A percentile compares a stretch with the other conserved stretches of the same genome.
Evolutionary conservation across 2,329 filamentous ascomycete genomes (phyloP).

Genomic region (Sclerotinia minor): DNA sequence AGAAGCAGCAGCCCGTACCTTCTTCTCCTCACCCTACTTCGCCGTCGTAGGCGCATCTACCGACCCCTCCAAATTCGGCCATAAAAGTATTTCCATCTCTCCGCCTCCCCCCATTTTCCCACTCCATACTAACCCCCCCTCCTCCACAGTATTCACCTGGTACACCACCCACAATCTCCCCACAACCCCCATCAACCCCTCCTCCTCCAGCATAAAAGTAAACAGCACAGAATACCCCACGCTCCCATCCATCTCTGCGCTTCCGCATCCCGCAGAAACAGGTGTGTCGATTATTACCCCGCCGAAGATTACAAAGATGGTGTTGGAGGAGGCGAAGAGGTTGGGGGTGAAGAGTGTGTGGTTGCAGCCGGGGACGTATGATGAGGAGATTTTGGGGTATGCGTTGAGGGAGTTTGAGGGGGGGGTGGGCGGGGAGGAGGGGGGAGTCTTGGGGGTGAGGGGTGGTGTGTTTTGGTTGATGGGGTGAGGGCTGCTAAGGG

Average conservation of each 20-base stretch:
- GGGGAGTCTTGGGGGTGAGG: constrained; percentile 64
- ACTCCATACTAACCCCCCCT: no score
- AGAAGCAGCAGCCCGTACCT: constrained; percentile 70
- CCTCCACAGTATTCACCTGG: constrained; percentile 76
- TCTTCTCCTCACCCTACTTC: constrained; percentile 78
- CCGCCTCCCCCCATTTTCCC: no score
- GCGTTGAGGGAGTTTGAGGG: constrained; percentile 69
- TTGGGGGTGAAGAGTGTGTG: constrained; percentile 75
- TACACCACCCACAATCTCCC: constrained; percentile 75
- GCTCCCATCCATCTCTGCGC: constrained; percentile 55
- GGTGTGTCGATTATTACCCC: constrained; percentile 86
- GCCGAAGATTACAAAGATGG: constrained; percentile 69
- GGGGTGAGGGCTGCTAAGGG: constrained; percentile 64
- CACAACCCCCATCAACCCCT: constrained; percentile 82
- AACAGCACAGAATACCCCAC: constrained; percentile 52
- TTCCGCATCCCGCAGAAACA: constrained; percentile 68
- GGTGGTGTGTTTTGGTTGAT: constrained; percentile 87
- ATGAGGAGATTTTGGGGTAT: constrained; percentile 71
- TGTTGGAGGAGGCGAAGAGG: constrained; percentile 75
- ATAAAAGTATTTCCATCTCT: no score
- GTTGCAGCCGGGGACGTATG: constrained; percentile 88
- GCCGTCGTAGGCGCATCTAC: constrained; percentile 89
- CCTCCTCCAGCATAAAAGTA: constrained; percentile 63
- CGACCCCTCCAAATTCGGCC: constrained; percentile 81
- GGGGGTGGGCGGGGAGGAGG: constrained; percentile 63